Evolutionary conservation across 129 eudicot genomes (phyloP).

Genomic region (Gnaphalium uliginosum): DNA sequence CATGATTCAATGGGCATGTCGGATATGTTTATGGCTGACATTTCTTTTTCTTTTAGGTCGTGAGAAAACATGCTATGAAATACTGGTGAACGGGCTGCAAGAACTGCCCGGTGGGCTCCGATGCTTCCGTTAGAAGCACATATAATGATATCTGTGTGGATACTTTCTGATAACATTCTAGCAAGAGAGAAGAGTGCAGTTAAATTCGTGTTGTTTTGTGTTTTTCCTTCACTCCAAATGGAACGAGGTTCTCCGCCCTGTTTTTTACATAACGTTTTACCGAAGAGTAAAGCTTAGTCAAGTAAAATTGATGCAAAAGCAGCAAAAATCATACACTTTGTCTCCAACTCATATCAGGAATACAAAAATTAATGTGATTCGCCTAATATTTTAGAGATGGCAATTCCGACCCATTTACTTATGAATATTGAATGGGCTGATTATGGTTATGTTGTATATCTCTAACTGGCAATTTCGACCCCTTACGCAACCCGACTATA

Average conservation of each 20-base stretch:
- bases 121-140: conserved; percentile 72
- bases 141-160: conserved; percentile 79
- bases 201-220: conserved; percentile 46
- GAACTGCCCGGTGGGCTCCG: conserved; percentile 90
- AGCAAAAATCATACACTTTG: not conserved
- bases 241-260: conserved; percentile 76
- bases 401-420: not conserved
- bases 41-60: conserved; percentile 82
- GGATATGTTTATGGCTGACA: conserved; percentile 61
- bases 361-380: not conserved
- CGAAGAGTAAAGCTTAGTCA: not conserved
- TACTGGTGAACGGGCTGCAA: conserved; percentile 87
- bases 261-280: not conserved
- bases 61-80: conserved; percentile 95
- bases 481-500: no score
- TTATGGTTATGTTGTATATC: no score
- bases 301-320: not conserved
- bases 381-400: not conserved
- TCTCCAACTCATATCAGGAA: conserved; percentile 2
- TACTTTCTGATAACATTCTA: conserved; percentile 78
- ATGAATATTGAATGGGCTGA: no score
- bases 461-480: no score
- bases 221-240: conserved; percentile 68
- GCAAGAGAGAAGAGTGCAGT: conserved; percentile 60
- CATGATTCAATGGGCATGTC: conserved; percentile 86